A percentile compares a stretch with the other conserved stretches of the same genome.
These are phyloP conservation scores for Phytopythium sindhum DNA, from an alignment of 352 stramenopile species.

Conservation along the genomic window DNA sequence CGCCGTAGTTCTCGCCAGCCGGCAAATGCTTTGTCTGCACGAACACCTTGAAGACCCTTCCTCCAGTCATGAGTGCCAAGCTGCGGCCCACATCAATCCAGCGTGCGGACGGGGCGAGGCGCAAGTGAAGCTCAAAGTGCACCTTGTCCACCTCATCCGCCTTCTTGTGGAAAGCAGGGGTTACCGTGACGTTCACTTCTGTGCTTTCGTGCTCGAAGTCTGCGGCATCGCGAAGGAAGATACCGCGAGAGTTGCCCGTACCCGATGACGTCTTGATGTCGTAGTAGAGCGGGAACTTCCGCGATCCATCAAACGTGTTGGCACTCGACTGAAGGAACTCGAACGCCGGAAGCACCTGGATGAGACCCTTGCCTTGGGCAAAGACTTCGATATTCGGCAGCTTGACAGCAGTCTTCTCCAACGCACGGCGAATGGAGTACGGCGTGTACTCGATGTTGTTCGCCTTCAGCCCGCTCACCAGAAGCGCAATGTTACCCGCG, in stretches of 20 bases:
- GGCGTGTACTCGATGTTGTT: conserved; percentile 78
- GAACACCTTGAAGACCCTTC: conserved; percentile 86
- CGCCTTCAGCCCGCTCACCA: conserved; percentile 91
- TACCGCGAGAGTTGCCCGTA: conserved; percentile 49
- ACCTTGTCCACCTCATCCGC: conserved; percentile 78
- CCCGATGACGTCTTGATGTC: conserved; percentile 45
- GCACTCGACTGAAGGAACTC: conserved; percentile 49
- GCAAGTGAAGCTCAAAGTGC: conserved; percentile 87
- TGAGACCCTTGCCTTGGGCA: conserved; percentile 75
- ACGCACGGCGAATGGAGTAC: conserved; percentile 81
- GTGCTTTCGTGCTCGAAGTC: conserved; percentile 77
- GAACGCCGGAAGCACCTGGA: conserved; percentile 77
- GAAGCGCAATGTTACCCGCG: conserved; percentile 90
- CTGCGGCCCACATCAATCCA: conserved; percentile 88
- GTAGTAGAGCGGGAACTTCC: conserved; percentile 55
- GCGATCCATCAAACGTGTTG: conserved; percentile 63
- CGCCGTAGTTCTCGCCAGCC: conserved; percentile 80
- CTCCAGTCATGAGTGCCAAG: conserved; percentile 85
- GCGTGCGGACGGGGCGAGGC: conserved; percentile 68
- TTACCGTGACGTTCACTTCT: conserved; percentile 83
- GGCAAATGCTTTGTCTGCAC: conserved; percentile 84
- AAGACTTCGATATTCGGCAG: conserved; percentile 69
- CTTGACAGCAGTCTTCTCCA: conserved; percentile 81
- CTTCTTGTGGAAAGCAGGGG: conserved; percentile 87
- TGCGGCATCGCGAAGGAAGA: conserved; percentile 78